These are phyloP conservation scores for Mortierella sp. DNA, from an alignment of 371 early-diverging fungal species.

Conservation along the genomic window DNA sequence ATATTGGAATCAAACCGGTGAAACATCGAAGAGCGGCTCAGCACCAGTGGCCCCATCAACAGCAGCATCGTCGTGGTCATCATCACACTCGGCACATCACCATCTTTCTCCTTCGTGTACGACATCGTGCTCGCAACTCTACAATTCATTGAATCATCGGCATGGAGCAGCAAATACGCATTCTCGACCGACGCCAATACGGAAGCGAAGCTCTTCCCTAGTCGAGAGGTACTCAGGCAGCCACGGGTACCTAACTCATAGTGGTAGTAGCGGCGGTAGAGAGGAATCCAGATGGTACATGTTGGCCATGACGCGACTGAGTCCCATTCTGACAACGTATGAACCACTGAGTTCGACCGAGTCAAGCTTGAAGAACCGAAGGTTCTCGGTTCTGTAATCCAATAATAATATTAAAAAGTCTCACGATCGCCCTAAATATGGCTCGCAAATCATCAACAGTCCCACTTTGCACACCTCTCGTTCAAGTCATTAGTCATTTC, in stretches of 20 bases:
- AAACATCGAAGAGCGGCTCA: neutral
- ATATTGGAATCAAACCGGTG: no score
- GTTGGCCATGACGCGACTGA: conserved; percentile 39
- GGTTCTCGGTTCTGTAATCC: conserved; percentile 2
- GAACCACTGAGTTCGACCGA: conserved; percentile 4
- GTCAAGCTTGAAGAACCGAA: neutral
- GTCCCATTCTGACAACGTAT: conserved; percentile 27
- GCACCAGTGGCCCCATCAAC: neutral
- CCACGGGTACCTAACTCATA: neutral
- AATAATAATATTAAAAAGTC: neutral
- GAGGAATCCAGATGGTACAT: conserved; percentile 13
- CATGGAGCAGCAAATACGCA: neutral
- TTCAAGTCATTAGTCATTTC: neutral
- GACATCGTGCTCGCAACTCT: conserved; percentile 23
- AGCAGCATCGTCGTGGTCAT: conserved; percentile 1
- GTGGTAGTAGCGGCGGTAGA: neutral
- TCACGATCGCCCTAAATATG: neutral
- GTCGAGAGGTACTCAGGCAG: neutral
- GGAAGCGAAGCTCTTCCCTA: conserved; percentile 33
- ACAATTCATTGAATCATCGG: conserved; percentile 18
- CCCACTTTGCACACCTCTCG: neutral
- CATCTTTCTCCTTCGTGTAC: conserved; percentile 16
- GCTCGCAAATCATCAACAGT: neutral
- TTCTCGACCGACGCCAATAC: neutral
- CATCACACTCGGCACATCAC: neutral